Evolutionary conservation across 1,139 yeast genomes (phyloP), one percentile per base, ranked within the genome.

Genomic region (Debaryomyces singareniensis): DNA sequence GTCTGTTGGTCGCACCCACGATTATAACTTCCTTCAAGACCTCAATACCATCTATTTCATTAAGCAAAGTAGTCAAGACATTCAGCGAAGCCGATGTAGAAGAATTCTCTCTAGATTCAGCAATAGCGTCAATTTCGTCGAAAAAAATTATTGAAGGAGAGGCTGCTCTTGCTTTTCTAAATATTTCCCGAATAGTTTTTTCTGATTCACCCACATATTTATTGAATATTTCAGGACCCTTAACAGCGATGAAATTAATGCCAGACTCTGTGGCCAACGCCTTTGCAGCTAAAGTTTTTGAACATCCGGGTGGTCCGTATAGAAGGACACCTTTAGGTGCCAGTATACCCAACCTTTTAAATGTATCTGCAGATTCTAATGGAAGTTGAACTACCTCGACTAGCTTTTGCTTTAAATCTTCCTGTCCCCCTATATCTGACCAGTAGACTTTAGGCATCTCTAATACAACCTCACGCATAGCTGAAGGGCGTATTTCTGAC

Each of bases 251-350:
- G 51, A 89, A 89, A 46, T 89, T 89, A 32, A 89, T 70, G 0
- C 96, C 96, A 1, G 96, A 83, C 55, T 89, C 97, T 0, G 96
- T 84, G 1, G 97, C 97, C 22, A 89, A 60, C 0, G 97, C 97
- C 50, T 89, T 89, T 2, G 96, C 96, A 0, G 95, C 85, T 36
- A 89, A 60, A 0, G 97, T 89, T 47, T 89, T 89, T 5, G 96
- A 87, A 58, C 96, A 89, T 5, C 97, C 97, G 0, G 97, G 97
- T 1, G 97, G 97, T 0, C 97, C 97, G 52, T 89, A 89, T 13
- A 89, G 61, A 28, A 89, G 56, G 1, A 89, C 82, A 24, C 97
- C 97, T 45, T 86, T 83, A 2, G 99, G 98, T 0, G 97, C 91
- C 34, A 73, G 68, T 5, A 93, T 78, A 0, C 97, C 98, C 7